Base-by-base conservation (phyloP, 768 basidiomycete genomes). In the Scleroderma citrinum region DNA sequence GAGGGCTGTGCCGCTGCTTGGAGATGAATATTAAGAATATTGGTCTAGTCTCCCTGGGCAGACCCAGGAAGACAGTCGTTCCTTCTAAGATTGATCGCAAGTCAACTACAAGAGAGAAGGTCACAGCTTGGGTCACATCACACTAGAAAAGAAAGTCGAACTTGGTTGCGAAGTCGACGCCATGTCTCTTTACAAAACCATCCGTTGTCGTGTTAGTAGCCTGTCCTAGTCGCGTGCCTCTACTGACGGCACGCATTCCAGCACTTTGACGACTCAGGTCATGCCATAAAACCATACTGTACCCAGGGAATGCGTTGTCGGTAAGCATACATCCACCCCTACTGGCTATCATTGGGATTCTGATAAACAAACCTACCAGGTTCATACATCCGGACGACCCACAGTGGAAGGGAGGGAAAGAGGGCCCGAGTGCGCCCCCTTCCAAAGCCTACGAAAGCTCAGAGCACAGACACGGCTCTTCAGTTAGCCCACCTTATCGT, bases 381-480 rank as follows among this genome's bases (percentile, higher is more conserved):
- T 80, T 76, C 53, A 69, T 79, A 32, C 78, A 80, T 52, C 78
- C 78, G 26, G 64, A 57, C 40, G 78, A 80, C 57, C 50, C 66
- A 29, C 69, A 74, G 40, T 79, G 77, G 71, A 34, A 46, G 20
- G 59, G 54, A 40, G 49, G 55, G 19, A 65, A 44, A 21, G 62
- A 51, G 21, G 56, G 56, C 31, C 50, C 54, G 5, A 48, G 44
- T 13, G 43, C 51, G n/a, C 49, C 56, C 20, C 56, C 59, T 19
- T 53, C 64, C n/a, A 55, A 57, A 50, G 37, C 46, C 45, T 56
- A 54, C 30, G 64, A 65, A 31, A 13, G 42, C 17, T 40, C 35
- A 20, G 64, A 56, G 47, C 50, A 54, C 44, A 63, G 49, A 29
- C 24, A 23, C 6, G n/a, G 36, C 2, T 52, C 62, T 17, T 55